Evolutionary conservation across 306 rosid genomes (phyloP), one percentile per base, ranked within the genome.

Genomic region (Vigna nakashimae): DNA sequence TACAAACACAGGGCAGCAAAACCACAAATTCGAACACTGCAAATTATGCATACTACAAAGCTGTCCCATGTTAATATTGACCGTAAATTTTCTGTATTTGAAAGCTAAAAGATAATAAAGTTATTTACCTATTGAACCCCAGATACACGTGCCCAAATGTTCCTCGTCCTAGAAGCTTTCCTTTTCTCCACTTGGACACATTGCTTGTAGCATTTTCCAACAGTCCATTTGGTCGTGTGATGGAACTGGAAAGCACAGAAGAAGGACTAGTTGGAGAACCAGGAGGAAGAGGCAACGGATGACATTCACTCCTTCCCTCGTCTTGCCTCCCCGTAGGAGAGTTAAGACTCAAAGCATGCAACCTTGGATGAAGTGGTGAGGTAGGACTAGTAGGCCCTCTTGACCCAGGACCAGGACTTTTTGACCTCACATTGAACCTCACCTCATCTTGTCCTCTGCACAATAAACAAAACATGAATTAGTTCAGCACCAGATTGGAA

Each of bases 281-380:
- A 3, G 99, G 99, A 11, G 99, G 99, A 75, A 91, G 99, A 30
- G 99, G 99, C 76, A 95, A 88, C 0, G 87, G 94, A 82, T 95
- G 98, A 60, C 90, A 88, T 51, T 86, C 86, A 77, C 89, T 86
- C 86, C 83, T 89, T 40, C 87, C 96, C 66, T 94, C 97, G 15
- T 94, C 98, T 82, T 80, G 92, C 85, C 78, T 93, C 49, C 93
- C 89, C 0, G 89, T 81, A 34, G 96, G 86, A 58, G 98, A 92
- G 79, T 91, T 98, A 57, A 89, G 82, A 85, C 88, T 85, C 75
- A 80, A 58, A 69, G 34, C 80, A 26, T 77, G 76, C 52, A 91
- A 69, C 87, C 82, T 88, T 6, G 88, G 83, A 80, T 92, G 91
- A 58, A 95, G 96, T 67, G 99, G 92, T n/a, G 98, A 92, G 22